Base-by-base conservation (phyloP, 257 asterid genomes). In the Ilex aquifolium region DNA sequence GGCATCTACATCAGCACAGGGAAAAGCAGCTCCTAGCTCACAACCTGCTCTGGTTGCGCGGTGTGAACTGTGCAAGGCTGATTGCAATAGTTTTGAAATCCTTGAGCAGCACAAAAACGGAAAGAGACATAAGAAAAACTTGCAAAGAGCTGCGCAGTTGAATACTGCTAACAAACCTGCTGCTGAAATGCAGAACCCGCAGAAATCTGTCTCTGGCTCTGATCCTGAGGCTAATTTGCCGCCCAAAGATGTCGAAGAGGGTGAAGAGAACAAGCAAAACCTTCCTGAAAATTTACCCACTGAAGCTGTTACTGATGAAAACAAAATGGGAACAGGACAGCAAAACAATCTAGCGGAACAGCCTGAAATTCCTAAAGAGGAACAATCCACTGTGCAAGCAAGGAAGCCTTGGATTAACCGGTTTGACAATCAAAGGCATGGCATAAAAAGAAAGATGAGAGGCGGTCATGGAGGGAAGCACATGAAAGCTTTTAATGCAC, bases 51-150 rank as follows among this genome's bases (percentile, higher is more conserved):
- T 3, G 15, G 59, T 60, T 32, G 67, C 61, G 50, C 32, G 66
- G 69, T 74, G 77, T 60, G 80, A 67, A 5, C 31, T 76, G 51
- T 76, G 80, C 54, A 71, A 52, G 3, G 66, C 60, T 17, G 66
- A 63, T 39, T 67, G 63, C 51, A 73, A 67, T 11, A 67, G 65
- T 46, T 11, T 56, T 53, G 77, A 62, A 32, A 68, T 56, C 13
- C 66, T 76, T 44, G 66, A 32, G 59, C 59, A 56, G 48, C 80
- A 67, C 66, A 55, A 64, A 57, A 72, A 6, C 2, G 80, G 80
- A 27, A 76, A 76, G 52, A 66, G 77, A 9, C 80, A 76, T 59
- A 44, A 64, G 59, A 76, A 46, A 64, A 67, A 63, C 51, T 52
- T 76, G 65, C 57, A 31, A 21, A 71, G 40, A 59, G 52, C 48